phyloP scores from a whole-genome alignment of 1,284 basidiomycete species.

The Lentinula novae-zelandiae region DNA sequence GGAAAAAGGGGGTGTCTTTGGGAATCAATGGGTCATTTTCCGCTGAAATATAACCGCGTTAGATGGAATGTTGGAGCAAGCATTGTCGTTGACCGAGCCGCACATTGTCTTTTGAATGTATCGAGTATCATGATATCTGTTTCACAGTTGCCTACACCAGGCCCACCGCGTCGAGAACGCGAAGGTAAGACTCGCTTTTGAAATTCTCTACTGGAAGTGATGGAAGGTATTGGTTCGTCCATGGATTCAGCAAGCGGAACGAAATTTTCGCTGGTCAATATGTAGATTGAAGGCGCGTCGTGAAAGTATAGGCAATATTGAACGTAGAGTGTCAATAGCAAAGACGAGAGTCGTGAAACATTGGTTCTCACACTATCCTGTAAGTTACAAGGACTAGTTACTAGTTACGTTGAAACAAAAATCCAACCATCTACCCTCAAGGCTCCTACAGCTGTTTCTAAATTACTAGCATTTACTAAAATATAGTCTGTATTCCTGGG shows the following conservation, averaged over 20 bases:
- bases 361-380: background rate
- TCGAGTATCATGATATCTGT: conserved; percentile 83
- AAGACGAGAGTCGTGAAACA: background rate
- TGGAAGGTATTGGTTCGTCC: conserved; percentile 30
- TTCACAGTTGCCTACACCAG: conserved; percentile 72
- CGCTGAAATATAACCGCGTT: conserved; percentile 36
- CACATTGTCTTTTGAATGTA: conserved; percentile 74
- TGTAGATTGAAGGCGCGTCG: background rate
- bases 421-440: conserved; percentile 25
- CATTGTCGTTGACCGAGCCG: conserved; percentile 31
- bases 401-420: conserved; percentile 2
- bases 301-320: background rate
- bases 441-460: conserved; percentile 35
- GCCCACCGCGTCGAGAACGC: conserved; percentile 74
- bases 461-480: conserved; percentile 43
- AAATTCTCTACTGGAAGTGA: conserved; percentile 19
- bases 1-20: conserved; percentile 54
- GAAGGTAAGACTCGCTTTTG: conserved; percentile 79
- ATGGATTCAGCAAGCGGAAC: conserved; percentile 14
- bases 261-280: background rate
- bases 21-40: conserved; percentile 72
- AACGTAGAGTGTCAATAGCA: background rate
- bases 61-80: conserved; percentile 13
- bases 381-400: background rate
- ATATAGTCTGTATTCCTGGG: conserved; percentile 63